Conservation (phyloP, 228 moss, liverwort and hornwort genomes). For the Sphagnum fallax region DNA sequence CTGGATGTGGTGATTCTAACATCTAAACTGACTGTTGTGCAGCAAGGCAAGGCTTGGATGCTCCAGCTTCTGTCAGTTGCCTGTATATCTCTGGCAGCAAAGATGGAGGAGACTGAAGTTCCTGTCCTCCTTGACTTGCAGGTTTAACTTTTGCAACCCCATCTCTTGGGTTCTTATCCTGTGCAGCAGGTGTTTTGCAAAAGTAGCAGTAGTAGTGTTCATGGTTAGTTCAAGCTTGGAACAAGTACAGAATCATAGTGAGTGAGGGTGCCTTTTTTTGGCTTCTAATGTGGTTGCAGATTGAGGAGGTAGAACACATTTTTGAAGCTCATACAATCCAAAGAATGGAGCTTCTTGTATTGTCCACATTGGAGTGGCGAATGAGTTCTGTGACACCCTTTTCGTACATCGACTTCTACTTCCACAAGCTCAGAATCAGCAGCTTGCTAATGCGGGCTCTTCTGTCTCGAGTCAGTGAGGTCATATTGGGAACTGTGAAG, state of each 20-base stretch:
- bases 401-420: conserved; percentile 44
- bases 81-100: conserved; percentile 51
- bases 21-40: neutral
- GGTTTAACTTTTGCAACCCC: conserved; percentile 7
- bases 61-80: conserved; percentile 39
- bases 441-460: conserved; percentile 29
- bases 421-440: conserved; percentile 44
- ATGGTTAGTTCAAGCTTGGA: neutral
- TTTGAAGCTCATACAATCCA: conserved; percentile 53
- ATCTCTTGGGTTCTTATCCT: neutral
- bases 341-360: conserved; percentile 45
- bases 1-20: neutral
- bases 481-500: conserved; percentile 33
- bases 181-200: neutral
- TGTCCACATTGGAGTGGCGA: conserved; percentile 51
- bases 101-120: conserved; percentile 58
- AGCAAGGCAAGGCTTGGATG: conserved; percentile 32
- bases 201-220: neutral
- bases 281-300: conserved; percentile 4
- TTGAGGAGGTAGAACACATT: conserved; percentile 33
- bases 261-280: neutral
- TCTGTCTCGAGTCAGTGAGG: conserved; percentile 34
- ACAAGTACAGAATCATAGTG: too few species aligned
- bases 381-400: conserved; percentile 55
- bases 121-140: conserved; percentile 46